Conservation (phyloP, 495 filamentous ascomycete species). For the Penicillium samsonianum region DNA sequence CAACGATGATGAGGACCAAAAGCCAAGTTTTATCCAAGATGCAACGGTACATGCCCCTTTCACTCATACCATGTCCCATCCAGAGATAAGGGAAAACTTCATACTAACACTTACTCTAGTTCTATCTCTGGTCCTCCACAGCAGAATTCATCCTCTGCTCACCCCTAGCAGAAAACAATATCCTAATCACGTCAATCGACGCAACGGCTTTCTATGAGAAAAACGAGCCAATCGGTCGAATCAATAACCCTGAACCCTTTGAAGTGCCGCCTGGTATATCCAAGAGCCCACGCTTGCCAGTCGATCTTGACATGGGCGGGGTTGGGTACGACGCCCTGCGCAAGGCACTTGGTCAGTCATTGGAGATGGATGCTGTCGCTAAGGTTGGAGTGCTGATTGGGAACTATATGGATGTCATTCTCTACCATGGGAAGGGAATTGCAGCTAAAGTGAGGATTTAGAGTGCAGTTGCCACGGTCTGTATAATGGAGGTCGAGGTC, state of each 20-base stretch:
- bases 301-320: conserved; percentile 71
- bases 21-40: conserved; percentile 73
- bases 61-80: conserved; percentile 22
- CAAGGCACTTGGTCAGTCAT: conserved; percentile 77
- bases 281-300: conserved; percentile 73
- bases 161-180: conserved; percentile 66
- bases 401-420: conserved; percentile 67
- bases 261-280: conserved; percentile 73
- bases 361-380: conserved; percentile 80
- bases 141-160: conserved; percentile 83
- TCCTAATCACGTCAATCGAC: conserved; percentile 76
- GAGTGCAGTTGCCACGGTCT: neutral
- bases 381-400: conserved; percentile 68
- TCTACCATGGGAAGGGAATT: conserved; percentile 73
- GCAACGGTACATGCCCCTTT: conserved; percentile 63
- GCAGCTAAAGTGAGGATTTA: conserved; percentile 69
- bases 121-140: conserved; percentile 82
- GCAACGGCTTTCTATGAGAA: conserved; percentile 84
- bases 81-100: neutral
- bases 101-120: conserved; percentile 33
- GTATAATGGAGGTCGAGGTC: neutral
- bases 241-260: conserved; percentile 72
- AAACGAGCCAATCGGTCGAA: conserved; percentile 72
- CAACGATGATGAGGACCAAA: conserved; percentile 44
- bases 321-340: conserved; percentile 81